phyloP scores from a whole-genome alignment of 1,284 basidiomycete species.

The Lentinus polychrous region DNA sequence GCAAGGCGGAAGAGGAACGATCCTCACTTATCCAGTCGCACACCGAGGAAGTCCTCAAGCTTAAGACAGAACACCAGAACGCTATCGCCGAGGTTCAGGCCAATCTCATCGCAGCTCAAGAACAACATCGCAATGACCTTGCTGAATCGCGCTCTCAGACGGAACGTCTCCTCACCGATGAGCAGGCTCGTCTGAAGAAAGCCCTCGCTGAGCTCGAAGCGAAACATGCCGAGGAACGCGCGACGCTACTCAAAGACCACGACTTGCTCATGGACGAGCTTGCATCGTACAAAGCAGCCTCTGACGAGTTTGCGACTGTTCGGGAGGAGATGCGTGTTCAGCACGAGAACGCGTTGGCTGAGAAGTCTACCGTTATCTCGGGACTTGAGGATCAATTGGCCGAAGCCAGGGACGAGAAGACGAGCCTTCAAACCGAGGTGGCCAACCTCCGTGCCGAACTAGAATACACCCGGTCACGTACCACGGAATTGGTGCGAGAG shows the following conservation, averaged over 20 bases:
- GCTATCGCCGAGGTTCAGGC: constrained; percentile 37
- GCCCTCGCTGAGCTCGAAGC: constrained; percentile 28
- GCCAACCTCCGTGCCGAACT: constrained; percentile 55
- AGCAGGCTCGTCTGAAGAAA: constrained; percentile 28
- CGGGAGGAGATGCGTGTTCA: constrained; percentile 42
- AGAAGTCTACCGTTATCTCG: constrained; percentile 42
- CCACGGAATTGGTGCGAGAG: constrained; percentile 59
- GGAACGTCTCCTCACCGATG: constrained; percentile 31
- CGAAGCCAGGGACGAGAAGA: constrained; percentile 41
- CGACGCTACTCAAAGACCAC: constrained; percentile 42
- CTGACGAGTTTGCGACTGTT: constrained; percentile 44
- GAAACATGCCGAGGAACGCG: constrained; percentile 35
- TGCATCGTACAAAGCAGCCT: constrained; percentile 52
- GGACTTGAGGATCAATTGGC: constrained; percentile 44
- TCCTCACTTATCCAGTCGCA: constrained; percentile 28
- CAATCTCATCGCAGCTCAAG: constrained; percentile 35
- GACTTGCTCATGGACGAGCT: constrained; percentile 55
- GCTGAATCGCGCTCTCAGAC: constrained; percentile 31
- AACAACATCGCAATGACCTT: constrained; percentile 38
- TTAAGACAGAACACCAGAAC: constrained; percentile 41
- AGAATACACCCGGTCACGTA: constrained; percentile 47
- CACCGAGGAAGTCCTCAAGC: constrained; percentile 31
- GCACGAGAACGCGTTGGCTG: constrained; percentile 45
- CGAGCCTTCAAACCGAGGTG: constrained; percentile 46
- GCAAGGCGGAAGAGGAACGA: constrained; percentile 21